Evolutionary conservation across 208 protist genomes (phyloP).

Genomic region (Leishmania aethiopica): DNA sequence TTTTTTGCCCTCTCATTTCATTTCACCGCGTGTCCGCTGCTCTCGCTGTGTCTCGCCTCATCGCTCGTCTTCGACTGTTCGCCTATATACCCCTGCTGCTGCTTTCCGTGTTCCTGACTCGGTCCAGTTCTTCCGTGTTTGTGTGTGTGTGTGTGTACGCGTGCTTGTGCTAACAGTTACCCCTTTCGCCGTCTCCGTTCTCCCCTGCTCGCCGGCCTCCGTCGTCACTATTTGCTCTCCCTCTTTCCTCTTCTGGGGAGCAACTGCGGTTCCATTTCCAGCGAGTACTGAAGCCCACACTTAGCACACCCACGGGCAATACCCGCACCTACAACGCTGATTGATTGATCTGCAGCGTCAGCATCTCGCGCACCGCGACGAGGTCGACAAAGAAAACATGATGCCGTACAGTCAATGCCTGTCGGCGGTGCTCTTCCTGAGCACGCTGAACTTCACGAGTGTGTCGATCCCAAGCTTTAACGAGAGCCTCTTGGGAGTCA

Average conservation of each 20-base stretch:
- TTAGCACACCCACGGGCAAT: neutral
- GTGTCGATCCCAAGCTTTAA: slow-evolving; percentile 33
- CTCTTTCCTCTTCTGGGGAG: neutral
- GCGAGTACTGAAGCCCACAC: neutral
- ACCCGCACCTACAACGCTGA: neutral
- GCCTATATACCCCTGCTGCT: neutral
- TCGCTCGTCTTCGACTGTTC: neutral
- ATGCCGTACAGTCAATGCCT: neutral
- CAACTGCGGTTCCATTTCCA: neutral
- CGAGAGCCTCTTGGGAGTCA: slow-evolving; percentile 21
- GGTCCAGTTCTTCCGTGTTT: neutral
- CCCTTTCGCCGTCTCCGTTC: neutral
- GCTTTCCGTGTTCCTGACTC: neutral
- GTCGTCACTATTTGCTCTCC: neutral
- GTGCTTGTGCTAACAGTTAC: neutral
- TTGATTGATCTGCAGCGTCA: neutral
- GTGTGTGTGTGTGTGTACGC: too few species aligned
- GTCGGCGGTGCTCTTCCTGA: slow-evolving; percentile 25
- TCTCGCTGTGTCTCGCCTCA: neutral
- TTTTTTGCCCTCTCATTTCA: neutral
- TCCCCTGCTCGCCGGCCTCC: neutral
- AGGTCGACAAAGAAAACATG: neutral
- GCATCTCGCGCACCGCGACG: neutral
- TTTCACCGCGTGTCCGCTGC: neutral
- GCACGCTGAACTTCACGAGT: slow-evolving; percentile 27